A percentile compares a stretch with the other conserved stretches of the same genome.
Conservation (phyloP, 140 eudicot species). For the Senecio squalidus region DNA sequence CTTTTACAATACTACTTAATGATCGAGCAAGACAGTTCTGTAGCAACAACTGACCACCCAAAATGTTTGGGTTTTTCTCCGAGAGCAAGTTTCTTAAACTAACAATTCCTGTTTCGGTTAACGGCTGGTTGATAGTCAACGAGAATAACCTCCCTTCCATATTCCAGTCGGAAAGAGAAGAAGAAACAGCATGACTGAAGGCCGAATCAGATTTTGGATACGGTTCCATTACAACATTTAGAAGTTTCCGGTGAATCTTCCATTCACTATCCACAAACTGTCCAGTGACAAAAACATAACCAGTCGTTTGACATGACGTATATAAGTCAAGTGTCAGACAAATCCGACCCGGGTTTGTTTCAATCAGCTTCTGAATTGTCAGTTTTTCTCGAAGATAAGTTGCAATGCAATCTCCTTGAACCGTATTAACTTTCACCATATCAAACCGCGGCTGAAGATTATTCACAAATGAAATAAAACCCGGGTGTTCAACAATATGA, state of each 20-base stretch:
- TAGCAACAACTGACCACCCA: conserved; percentile 31
- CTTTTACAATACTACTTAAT: conserved; percentile 30
- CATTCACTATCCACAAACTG: conserved; percentile 81
- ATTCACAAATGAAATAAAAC: conserved; percentile 62
- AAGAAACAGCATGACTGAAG: conserved; percentile 35
- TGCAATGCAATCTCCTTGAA: conserved; percentile 86
- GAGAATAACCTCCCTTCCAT: conserved; percentile 40
- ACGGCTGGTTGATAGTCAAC: conserved; percentile 34
- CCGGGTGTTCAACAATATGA: conserved; percentile 83
- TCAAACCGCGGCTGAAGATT: conserved; percentile 81
- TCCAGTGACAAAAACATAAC: conserved; percentile 73
- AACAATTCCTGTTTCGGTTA: conserved; percentile 23
- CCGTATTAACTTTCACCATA: conserved; percentile 65
- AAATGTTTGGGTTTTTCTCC: conserved; percentile 30
- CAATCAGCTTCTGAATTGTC: conserved; percentile 49
- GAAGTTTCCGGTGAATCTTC: conserved; percentile 65
- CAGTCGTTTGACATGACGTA: conserved; percentile 57
- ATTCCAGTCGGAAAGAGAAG: conserved; percentile 46
- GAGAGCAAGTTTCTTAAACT: conserved; percentile 37
- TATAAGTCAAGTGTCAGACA: conserved; percentile 74
- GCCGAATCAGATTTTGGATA: conserved; percentile 46
- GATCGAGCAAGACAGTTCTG: conserved; percentile 32
- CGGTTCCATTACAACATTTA: conserved; percentile 80
- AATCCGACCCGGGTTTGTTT: conserved; percentile 63
- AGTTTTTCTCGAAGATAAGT: conserved; percentile 68